Base-by-base conservation (phyloP, 176 grass and related monocot genomes). In the Poa pratensis region DNA sequence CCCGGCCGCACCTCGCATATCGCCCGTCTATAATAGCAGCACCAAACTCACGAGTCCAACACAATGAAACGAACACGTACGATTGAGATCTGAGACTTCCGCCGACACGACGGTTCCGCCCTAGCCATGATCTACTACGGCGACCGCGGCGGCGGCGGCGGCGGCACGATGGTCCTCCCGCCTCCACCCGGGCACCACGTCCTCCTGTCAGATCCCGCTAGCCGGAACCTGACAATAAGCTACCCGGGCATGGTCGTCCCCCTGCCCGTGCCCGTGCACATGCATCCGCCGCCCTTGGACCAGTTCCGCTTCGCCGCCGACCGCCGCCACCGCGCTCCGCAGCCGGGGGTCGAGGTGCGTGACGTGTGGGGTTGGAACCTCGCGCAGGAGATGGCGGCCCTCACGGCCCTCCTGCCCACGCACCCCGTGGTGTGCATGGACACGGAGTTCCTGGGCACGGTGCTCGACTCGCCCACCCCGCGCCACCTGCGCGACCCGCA, bases 371-470 rank as follows among this genome's bases (percentile, higher is more conserved):
- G 58, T 0, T 16, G 0, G 22, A 90, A 90, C 79, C 66, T 90
- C 4, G 8, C 34, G 14, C 1, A 48, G 3, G 88, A 90, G 79
- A 28, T 86, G 13, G 0, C 22, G 28, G 27, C 6, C 9, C 62
- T 90, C 45, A 7, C 9, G 4, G 18, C 45, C 9, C 13, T 73
- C 17, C 46, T 90, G 45, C 65, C 54, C 23, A 51, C 57, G 6
- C 54, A 78, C 84, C 79, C 83, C 32, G 50, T 59, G 24, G 79
- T 86, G 65, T 35, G 9, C 79, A 61, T 90, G 7, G 84, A 90
- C 84, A 90, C 88, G 2, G 83, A 86, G 79, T 90, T 90, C 65
- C 84, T 74, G 6, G 84, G 88, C 65, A 24, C 55, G 9, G 84
- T 90, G 19, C 48, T 79, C 79, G 84, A 46, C 79, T 63, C 64